phyloP scores from a whole-genome alignment of 2,329 filamentous ascomycete species.

The Ceratocystis harringtonii region DNA sequence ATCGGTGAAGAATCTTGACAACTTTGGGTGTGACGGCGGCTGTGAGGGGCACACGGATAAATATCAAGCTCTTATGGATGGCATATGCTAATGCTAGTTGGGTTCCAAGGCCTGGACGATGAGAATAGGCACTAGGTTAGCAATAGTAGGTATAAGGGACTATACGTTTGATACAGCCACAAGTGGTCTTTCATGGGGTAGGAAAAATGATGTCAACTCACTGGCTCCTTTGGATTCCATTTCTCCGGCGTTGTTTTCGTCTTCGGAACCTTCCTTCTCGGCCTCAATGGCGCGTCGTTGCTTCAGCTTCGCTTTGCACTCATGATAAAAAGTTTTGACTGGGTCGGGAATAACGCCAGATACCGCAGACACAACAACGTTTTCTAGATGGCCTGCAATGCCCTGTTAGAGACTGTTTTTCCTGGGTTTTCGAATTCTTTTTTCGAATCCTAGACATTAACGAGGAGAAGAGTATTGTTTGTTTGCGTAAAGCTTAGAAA shows the following conservation, averaged over 20 bases:
- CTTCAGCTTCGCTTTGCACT: slow-evolving; percentile 18
- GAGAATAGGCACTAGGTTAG: background rate
- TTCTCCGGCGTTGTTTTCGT: background rate
- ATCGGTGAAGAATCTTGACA: slow-evolving; percentile 71
- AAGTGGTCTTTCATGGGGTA: background rate
- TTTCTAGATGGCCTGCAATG: slow-evolving; percentile 42
- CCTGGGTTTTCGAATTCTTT: background rate
- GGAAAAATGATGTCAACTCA: slow-evolving; percentile 35
- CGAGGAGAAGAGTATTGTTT: background rate
- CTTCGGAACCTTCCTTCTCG: slow-evolving; percentile 33
- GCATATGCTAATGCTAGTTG: slow-evolving; percentile 89
- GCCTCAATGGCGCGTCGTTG: slow-evolving; percentile 23
- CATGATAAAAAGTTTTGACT: slow-evolving; percentile 25
- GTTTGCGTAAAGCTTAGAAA: background rate
- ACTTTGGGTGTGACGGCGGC: slow-evolving; percentile 85
- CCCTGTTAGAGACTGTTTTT: background rate
- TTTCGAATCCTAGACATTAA: background rate
- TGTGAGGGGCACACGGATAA: slow-evolving; percentile 82
- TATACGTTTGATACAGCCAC: too few relatives aligned
- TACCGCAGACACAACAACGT: slow-evolving; percentile 47
- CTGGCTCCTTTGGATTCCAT: slow-evolving; percentile 39
- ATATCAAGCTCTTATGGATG: slow-evolving; percentile 96
- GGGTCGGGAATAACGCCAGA: slow-evolving; percentile 45
- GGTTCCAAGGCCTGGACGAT: slow-evolving; percentile 45
- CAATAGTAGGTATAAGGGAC: background rate